phyloP scores from a whole-genome alignment of 345 rosid genomes.

The Psidium friedrichsthalianum region DNA sequence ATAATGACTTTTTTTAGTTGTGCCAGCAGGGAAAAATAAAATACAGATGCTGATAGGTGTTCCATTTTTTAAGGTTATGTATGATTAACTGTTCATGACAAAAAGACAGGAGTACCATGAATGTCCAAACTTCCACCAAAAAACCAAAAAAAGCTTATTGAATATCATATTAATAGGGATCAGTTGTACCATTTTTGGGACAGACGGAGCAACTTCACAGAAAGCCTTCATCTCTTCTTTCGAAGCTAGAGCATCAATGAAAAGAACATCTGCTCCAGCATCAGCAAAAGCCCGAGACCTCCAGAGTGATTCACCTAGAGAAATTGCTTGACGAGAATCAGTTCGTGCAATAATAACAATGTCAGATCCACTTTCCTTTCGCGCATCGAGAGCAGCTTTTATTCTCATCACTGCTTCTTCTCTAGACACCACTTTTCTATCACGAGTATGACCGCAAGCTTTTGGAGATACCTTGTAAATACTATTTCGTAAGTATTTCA shows the following conservation, averaged over 20 bases:
- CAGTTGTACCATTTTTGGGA: constrained; percentile 77
- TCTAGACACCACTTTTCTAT: constrained; percentile 73
- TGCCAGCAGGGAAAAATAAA: background rate
- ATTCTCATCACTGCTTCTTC: constrained; percentile 79
- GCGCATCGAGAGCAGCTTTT: constrained; percentile 84
- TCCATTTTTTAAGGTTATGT: background rate
- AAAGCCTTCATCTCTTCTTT: constrained; percentile 94
- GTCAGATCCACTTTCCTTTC: constrained; percentile 63
- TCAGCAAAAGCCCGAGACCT: constrained; percentile 88
- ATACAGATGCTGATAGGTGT: background rate
- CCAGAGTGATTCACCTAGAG: constrained; percentile 71
- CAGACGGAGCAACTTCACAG: constrained; percentile 59
- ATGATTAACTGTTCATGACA: background rate
- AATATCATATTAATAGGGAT: background rate
- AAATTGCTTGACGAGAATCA: constrained; percentile 74
- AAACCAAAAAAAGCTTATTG: background rate
- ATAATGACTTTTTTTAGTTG: background rate
- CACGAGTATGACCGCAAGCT: constrained; percentile 60
- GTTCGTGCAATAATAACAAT: constrained; percentile 80
- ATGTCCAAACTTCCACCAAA: background rate
- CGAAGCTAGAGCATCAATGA: constrained; percentile 63
- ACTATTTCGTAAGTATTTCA: constrained; percentile 8
- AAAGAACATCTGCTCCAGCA: constrained; percentile 91
- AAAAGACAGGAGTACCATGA: background rate
- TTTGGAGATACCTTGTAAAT: constrained; percentile 55